Conservation (phyloP, 108 stramenopile species). For the Cyclotella baltica region DNA sequence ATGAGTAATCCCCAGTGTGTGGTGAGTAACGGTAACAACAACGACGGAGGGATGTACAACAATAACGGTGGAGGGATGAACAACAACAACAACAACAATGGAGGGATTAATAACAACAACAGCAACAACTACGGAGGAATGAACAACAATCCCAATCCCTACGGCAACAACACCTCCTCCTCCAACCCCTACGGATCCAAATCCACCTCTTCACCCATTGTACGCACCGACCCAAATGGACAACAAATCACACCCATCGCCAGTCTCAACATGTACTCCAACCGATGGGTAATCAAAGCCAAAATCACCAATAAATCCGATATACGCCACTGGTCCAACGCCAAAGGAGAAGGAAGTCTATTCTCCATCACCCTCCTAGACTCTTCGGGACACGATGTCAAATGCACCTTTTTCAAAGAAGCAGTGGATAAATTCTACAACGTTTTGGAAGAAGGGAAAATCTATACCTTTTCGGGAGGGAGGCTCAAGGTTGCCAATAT, state of each 20-base stretch:
- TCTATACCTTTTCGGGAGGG: slow-evolving; percentile 94
- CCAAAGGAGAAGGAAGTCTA: slow-evolving; percentile 92
- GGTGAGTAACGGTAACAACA: too few relatives aligned
- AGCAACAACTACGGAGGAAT: slow-evolving; percentile 27
- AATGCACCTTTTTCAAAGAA: slow-evolving; percentile 97
- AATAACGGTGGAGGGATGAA: neutral
- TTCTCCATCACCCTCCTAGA: slow-evolving; percentile 93
- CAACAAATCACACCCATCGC: slow-evolving; percentile 84
- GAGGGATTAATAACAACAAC: slow-evolving; percentile 18
- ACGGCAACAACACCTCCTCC: slow-evolving; percentile 55
- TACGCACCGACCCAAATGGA: slow-evolving; percentile 56
- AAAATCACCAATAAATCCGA: slow-evolving; percentile 90
- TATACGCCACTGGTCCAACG: slow-evolving; percentile 92
- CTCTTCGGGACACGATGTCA: slow-evolving; percentile 86
- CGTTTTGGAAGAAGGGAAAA: slow-evolving; percentile 84
- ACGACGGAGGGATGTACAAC: slow-evolving; percentile 52
- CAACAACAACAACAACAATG: slow-evolving; percentile 2
- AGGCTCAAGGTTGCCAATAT: slow-evolving; percentile 94
- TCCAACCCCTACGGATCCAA: neutral
- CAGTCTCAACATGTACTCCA: slow-evolving; percentile 95
- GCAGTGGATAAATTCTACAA: slow-evolving; percentile 91
- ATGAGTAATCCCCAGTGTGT: too few relatives aligned
- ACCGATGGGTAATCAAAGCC: slow-evolving; percentile 91
- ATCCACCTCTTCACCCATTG: slow-evolving; percentile 57
- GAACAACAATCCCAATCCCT: slow-evolving; percentile 35